Evolutionary conservation across 768 basidiomycete species (phyloP).

Genomic region (Mycena galericulata): DNA sequence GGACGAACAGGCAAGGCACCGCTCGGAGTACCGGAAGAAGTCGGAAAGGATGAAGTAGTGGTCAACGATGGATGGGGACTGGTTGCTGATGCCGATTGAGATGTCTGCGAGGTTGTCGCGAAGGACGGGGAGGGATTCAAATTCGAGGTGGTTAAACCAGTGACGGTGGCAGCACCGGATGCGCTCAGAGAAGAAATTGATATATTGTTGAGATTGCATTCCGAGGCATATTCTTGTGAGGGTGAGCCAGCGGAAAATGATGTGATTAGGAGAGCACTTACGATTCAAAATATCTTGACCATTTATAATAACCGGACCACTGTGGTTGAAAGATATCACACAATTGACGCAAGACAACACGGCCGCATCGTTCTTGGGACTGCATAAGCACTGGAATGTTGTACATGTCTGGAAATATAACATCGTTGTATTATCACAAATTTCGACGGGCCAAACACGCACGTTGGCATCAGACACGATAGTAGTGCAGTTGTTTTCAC

Average conservation of each 20-base stretch:
- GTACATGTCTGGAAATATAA: slow-evolving; percentile 52
- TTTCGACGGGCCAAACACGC: not conserved
- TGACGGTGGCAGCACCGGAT: slow-evolving; percentile 27
- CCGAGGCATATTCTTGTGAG: slow-evolving; percentile 12
- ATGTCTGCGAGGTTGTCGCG: not conserved
- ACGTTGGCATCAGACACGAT: slow-evolving; percentile 26
- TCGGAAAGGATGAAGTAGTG: not conserved
- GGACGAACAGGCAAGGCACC: no score
- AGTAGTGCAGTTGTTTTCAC: slow-evolving; percentile 3
- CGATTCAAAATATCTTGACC: slow-evolving; percentile 42
- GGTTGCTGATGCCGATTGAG: not conserved
- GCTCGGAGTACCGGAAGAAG: not conserved
- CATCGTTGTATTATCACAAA: not conserved
- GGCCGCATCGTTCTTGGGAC: slow-evolving; percentile 33
- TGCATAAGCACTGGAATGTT: slow-evolving; percentile 42
- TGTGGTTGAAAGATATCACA: slow-evolving; percentile 34
- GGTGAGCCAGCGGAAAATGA: not conserved
- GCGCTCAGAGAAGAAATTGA: slow-evolving; percentile 25
- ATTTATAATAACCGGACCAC: slow-evolving; percentile 12
- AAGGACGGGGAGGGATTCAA: not conserved
- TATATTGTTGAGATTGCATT: slow-evolving; percentile 23
- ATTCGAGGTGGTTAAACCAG: slow-evolving; percentile 19
- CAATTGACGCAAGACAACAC: slow-evolving; percentile 50
- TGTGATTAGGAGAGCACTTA: slow-evolving; percentile 28
- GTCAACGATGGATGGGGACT: not conserved